A percentile compares a stretch with the other conserved stretches of the same genome.
These are phyloP conservation scores for Chlamydomonas sp. DNA, from an alignment of 139 green algal genomes.

Conservation along the genomic window DNA sequence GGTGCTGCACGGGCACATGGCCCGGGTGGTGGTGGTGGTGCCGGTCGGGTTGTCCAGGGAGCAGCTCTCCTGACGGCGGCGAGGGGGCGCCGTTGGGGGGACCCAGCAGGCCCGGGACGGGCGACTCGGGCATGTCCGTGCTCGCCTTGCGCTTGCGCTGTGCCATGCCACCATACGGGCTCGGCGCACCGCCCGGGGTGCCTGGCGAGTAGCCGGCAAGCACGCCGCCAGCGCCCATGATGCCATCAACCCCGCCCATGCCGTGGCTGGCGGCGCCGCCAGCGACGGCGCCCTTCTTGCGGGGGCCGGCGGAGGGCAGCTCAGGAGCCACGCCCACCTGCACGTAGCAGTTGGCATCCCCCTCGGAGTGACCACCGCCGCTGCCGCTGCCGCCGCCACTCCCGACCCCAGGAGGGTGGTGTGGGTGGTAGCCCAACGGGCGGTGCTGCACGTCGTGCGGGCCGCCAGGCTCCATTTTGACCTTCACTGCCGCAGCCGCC, in stretches of 20 bases:
- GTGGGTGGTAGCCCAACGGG: too few species aligned
- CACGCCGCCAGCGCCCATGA: too few species aligned
- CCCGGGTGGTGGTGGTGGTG: too few species aligned
- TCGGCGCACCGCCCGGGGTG: too few species aligned
- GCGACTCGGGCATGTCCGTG: neutral
- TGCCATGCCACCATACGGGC: too few species aligned
- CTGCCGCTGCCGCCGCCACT: neutral
- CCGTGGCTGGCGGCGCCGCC: neutral
- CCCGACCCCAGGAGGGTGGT: neutral
- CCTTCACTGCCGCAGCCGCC: too few species aligned
- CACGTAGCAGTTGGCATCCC: constrained; percentile 38
- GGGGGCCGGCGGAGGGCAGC: neutral
- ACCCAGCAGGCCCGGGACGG: neutral
- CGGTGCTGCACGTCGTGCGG: too few species aligned
- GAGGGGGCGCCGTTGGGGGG: neutral
- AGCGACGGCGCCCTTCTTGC: too few species aligned
- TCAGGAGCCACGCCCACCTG: constrained; percentile 26
- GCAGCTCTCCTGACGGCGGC: neutral
- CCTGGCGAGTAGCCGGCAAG: too few species aligned
- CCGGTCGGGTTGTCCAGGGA: too few species aligned
- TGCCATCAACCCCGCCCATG: neutral
- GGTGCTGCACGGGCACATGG: too few species aligned
- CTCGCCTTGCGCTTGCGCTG: constrained; percentile 27
- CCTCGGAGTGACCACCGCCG: constrained; percentile 21
- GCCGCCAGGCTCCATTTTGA: too few species aligned